Percentiles rank a stretch among this genome's conserved stretches.
Conservation (phyloP, 345 rosid genomes). For the Erodium maritimum region DNA sequence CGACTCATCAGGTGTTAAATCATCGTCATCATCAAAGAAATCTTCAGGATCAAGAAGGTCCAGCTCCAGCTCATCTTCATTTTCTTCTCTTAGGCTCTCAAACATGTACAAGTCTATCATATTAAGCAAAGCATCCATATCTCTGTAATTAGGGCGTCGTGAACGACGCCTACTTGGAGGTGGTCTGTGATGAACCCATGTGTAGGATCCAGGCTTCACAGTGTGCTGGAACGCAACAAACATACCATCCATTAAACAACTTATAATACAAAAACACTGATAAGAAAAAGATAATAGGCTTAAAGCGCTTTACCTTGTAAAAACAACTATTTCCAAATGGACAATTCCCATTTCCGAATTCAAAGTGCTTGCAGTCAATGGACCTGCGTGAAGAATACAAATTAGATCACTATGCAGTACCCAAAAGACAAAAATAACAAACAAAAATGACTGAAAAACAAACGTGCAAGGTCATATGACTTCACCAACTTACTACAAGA, state of each 20-base stretch:
- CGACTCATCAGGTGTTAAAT: conserved; percentile 33
- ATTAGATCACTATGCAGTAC: background rate
- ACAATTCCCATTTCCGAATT: conserved; percentile 81
- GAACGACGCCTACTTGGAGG: conserved; percentile 44
- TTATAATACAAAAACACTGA: conserved; percentile 16
- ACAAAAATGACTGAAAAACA: too few species aligned
- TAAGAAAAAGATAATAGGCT: background rate
- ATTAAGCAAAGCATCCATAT: conserved; percentile 35
- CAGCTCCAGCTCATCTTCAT: conserved; percentile 12
- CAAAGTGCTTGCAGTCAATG: conserved; percentile 87
- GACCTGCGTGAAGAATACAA: conserved; percentile 30
- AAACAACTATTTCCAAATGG: conserved; percentile 96
- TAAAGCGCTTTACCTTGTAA: conserved; percentile 63
- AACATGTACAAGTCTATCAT: conserved; percentile 23
- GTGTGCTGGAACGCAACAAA: conserved; percentile 18
- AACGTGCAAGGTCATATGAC: too few species aligned
- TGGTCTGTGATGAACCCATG: conserved; percentile 60
- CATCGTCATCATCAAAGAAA: conserved; percentile 15
- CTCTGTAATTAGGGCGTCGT: conserved; percentile 25
- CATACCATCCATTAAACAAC: conserved; percentile 24
- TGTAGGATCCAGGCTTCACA: conserved; percentile 71
- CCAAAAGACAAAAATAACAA: too few species aligned
- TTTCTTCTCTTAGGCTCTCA: conserved; percentile 25
- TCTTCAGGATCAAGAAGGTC: background rate
- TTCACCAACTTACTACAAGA: too few species aligned